phyloP scores from a whole-genome alignment of 31 red algal species.

The Porphyra umbilicalis region DNA sequence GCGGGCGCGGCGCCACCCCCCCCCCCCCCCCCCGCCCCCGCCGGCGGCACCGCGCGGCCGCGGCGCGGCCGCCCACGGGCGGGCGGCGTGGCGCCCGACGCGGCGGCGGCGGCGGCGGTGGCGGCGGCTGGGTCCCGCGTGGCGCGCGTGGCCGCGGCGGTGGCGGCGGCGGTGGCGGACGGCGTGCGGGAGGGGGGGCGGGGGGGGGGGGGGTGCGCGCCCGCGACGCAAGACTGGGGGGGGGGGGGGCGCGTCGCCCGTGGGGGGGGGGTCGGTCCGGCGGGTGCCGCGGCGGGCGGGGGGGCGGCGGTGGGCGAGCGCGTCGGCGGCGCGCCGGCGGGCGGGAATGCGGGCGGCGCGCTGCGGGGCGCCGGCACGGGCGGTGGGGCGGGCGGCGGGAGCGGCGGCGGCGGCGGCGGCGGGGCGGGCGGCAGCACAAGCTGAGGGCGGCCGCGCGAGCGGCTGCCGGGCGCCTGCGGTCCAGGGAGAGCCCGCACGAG shows the following conservation, averaged over 20 bases:
- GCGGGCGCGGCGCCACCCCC: neutral
- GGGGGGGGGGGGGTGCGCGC: neutral
- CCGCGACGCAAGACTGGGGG: neutral
- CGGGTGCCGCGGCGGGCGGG: neutral
- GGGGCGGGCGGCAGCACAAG: neutral
- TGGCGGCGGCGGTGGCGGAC: slow-evolving; percentile 11
- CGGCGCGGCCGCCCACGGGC: too few species aligned
- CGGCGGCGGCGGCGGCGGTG: slow-evolving; percentile 18
- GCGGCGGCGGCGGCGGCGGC: neutral
- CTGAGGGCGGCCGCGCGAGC: neutral
- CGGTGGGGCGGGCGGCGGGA: neutral
- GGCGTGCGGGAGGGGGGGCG: neutral
- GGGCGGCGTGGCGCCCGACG: slow-evolving; percentile 22
- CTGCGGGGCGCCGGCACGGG: neutral
- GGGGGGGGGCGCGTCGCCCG: neutral
- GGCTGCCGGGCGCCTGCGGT: neutral
- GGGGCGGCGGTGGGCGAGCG: neutral
- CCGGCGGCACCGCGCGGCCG: too few species aligned
- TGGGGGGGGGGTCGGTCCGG: neutral
- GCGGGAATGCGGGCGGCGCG: neutral
- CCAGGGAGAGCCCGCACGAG: neutral
- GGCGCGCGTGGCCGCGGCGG: slow-evolving; percentile 8
- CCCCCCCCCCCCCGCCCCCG: too few species aligned
- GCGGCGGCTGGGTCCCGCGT: too few species aligned
- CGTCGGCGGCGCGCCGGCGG: too few species aligned